Conservation (phyloP, 2,329 filamentous ascomycete genomes). For the Aspergillus fijiensis region DNA sequence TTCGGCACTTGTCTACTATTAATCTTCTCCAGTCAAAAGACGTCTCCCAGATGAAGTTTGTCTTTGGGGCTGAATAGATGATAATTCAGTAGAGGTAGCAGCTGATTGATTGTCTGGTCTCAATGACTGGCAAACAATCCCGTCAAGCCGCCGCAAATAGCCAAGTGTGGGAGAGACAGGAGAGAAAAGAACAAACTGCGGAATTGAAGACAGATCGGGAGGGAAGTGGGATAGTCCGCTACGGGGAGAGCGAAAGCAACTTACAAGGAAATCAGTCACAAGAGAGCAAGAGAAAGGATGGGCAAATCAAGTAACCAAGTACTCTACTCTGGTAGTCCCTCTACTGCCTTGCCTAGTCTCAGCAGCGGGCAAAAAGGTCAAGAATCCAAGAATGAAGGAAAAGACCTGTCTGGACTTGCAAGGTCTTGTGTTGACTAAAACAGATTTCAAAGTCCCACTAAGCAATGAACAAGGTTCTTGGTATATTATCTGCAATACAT, state of each 20-base stretch:
- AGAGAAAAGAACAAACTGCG: slow-evolving; percentile 12
- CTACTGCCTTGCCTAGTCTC: not conserved
- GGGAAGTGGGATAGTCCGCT: slow-evolving; percentile 27
- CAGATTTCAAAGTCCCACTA: not conserved
- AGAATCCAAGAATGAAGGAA: too few relatives aligned
- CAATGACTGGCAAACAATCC: not conserved
- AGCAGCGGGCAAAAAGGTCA: not conserved
- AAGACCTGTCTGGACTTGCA: too few relatives aligned
- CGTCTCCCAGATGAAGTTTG: too few relatives aligned
- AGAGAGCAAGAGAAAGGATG: not conserved
- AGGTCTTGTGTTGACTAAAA: too few relatives aligned
- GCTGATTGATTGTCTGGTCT: not conserved
- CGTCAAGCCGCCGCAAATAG: not conserved
- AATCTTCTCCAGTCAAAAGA: too few relatives aligned
- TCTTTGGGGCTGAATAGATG: too few relatives aligned
- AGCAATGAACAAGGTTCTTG: not conserved
- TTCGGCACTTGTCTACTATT: not conserved
- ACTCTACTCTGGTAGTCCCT: not conserved
- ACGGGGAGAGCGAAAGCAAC: slow-evolving; percentile 2
- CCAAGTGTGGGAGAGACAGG: slow-evolving; percentile 9
- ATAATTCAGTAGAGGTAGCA: not conserved
- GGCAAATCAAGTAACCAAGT: not conserved
- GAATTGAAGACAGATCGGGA: slow-evolving; percentile 17
- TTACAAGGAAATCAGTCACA: not conserved
- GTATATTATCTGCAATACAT: too few relatives aligned